Conservation (phyloP, 805 yeast genomes). For the Wickerhamiella sergipiensis region DNA sequence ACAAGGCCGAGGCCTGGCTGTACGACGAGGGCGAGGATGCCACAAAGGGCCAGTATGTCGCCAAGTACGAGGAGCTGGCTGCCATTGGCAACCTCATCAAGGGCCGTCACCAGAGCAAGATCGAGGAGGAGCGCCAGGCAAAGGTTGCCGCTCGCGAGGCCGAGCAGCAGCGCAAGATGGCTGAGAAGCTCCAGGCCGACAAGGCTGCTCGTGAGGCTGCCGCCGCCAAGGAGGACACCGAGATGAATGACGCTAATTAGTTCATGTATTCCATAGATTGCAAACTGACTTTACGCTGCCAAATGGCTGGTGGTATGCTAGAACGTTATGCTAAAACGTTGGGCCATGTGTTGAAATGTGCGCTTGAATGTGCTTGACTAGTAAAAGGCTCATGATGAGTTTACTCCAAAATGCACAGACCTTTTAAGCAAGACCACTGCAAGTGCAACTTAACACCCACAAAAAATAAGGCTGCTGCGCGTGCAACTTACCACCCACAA, state of each 20-base stretch:
- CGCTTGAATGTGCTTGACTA: too few relatives aligned
- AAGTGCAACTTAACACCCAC: too few relatives aligned
- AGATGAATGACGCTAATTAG: constrained; percentile 11
- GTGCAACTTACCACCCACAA: background rate
- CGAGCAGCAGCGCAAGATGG: constrained; percentile 65
- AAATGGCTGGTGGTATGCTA: too few relatives aligned
- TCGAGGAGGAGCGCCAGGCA: constrained; percentile 91
- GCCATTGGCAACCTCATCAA: constrained; percentile 86
- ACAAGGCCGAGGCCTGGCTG: constrained; percentile 93
- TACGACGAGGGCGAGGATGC: constrained; percentile 96
- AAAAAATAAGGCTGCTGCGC: too few relatives aligned
- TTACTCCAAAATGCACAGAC: too few relatives aligned
- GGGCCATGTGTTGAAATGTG: too few relatives aligned
- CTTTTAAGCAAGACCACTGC: too few relatives aligned
- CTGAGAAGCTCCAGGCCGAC: constrained; percentile 72
- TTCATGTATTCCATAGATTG: background rate
- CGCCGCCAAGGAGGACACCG: constrained; percentile 21
- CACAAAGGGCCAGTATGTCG: constrained; percentile 90
- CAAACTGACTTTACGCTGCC: background rate
- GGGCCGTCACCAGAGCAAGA: constrained; percentile 88
- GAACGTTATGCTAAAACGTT: too few relatives aligned
- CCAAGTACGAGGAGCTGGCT: constrained; percentile 94
- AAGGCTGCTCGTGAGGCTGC: constrained; percentile 35
- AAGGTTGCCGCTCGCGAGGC: constrained; percentile 78
- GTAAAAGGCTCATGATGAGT: too few relatives aligned